phyloP scores from a whole-genome alignment of 176 grass and related monocot genomes.

The Cenchrus fungigraminus region DNA sequence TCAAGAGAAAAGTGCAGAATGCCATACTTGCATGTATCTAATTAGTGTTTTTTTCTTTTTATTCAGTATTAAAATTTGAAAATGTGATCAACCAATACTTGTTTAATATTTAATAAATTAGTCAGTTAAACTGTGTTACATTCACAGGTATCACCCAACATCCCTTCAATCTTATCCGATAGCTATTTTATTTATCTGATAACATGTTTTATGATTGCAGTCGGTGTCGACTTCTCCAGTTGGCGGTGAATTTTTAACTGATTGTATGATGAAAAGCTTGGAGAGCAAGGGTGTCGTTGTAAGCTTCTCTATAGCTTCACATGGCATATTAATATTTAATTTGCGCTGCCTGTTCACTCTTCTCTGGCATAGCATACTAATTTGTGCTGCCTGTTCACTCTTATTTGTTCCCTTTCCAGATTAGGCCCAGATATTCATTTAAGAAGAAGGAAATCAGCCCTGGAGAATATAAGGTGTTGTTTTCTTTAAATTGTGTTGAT shows the following conservation, averaged over 20 bases:
- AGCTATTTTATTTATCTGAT: not conserved
- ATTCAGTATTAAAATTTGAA: constrained; percentile 3
- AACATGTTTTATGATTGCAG: constrained; percentile 58
- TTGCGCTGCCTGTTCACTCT: constrained; percentile 31
- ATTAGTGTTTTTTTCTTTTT: constrained; percentile 10
- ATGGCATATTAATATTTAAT: constrained; percentile 28
- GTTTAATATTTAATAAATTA: constrained; percentile 7
- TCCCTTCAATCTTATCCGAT: not conserved
- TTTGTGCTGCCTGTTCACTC: constrained; percentile 37
- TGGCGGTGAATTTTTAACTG: constrained; percentile 97
- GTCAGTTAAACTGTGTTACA: not conserved
- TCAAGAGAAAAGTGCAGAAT: not conserved
- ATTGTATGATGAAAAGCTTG: constrained; percentile 99
- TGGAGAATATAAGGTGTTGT: constrained; percentile 85
- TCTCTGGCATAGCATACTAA: constrained; percentile 24
- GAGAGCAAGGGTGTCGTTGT: constrained; percentile 90
- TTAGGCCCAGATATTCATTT: constrained; percentile 98
- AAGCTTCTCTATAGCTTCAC: constrained; percentile 46
- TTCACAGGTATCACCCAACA: not conserved
- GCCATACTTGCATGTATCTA: constrained; percentile 3
- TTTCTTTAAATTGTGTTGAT: constrained; percentile 27
- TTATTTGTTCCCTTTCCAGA: constrained; percentile 59
- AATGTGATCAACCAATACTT: constrained; percentile 1
- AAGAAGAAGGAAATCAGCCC: constrained; percentile 90
- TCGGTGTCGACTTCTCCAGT: constrained; percentile 87